Base-by-base conservation (phyloP, 768 basidiomycete genomes). In the Amanita thiersii region DNA sequence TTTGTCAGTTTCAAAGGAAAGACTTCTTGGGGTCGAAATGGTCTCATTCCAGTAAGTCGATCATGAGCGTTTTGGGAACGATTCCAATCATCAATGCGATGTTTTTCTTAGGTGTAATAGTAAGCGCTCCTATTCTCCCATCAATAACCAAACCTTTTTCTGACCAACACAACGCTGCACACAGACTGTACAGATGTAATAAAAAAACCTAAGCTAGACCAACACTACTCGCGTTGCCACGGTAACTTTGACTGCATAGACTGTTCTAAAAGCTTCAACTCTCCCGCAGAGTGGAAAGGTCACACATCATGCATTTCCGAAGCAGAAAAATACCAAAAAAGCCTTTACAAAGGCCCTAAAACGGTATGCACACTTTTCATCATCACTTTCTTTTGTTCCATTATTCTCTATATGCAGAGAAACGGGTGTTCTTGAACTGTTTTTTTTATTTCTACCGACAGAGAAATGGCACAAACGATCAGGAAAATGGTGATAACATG, bases 241-340 rank as follows among this genome's bases (percentile, higher is more conserved):
- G 51, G 73, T 2, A 75, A 81, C 5, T 85, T 87, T 51, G 85
- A 85, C 52, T 88, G 86, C 56, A 77, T 90, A 55, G 91, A 96
- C 56, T 96, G 91, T 60, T 82, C 79, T n/a, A 83, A 71, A 37
- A 84, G 86, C 0, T 96, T 94, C 62, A 64, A 75, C 18, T 71
- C 73, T 5, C 86, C 87, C 2, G 68, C 69, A 6, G 78, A 90
- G 46, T 94, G 79, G 68, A 90, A 88, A 60, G 65, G 62, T 0
- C 86, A 96, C 56, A 92, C 85, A 7, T 67, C 75, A 21, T 96
- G 92, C 58, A 79, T 96, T 32, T 79, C 73, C 47, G 92, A 96
- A 61, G 92, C 87, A 2, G 87, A 96, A 60, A 96, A 94, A 58
- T 94, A 96, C 55, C 78, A 96, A 65, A 89, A 89, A 60, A 64